Evolutionary conservation across 352 stramenopile species (phyloP), one percentile per base, ranked within the genome.

Genomic region (Phytophthora palmivora): DNA sequence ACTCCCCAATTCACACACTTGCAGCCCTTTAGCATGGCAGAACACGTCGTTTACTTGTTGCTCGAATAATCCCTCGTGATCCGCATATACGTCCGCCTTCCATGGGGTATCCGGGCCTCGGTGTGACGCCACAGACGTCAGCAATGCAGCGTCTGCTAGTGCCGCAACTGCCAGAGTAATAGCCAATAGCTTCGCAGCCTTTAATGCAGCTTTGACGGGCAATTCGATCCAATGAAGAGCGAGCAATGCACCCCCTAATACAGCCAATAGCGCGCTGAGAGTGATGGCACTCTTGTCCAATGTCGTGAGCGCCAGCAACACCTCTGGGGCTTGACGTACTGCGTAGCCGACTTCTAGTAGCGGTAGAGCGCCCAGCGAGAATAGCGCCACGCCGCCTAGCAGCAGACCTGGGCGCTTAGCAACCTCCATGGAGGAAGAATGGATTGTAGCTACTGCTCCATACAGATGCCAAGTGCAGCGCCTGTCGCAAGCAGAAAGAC

Each of bases 41-140:
- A 79, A 84, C 4, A 82, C 62, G 47, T 80, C 72, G 63, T 84
- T 82, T 33, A 82, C 55, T 11, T 60, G 67, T 15, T 46, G 52
- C 30, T 82, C 76, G 41, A 78, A 78, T 6, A 67, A 28, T 21
- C 53, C 48, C 36, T 84, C 75, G 41, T 58, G 45, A 14, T 70
- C 44, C 1, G 51, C 51, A 39, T 76, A 72, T 11, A 36, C 36
- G 7, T 66, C 61, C 4, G 72, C 41, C 11, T 34, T 63, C 75
- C 75, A 84, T 2, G 67, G 47, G 1, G 57, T 78, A n/a, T 74
- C 57, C 2, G 61, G 56, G 39, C 53, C 37, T 42, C 50, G 39
- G 16, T 56, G 45, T 1, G 67, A 46, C 15, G 63, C 58, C 8
- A 70, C 49, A 3, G 46, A 58, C 1, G 44, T 58, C 21, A 74